Base-by-base conservation (phyloP, 768 basidiomycete species). In the Rhizopogon rudus region DNA sequence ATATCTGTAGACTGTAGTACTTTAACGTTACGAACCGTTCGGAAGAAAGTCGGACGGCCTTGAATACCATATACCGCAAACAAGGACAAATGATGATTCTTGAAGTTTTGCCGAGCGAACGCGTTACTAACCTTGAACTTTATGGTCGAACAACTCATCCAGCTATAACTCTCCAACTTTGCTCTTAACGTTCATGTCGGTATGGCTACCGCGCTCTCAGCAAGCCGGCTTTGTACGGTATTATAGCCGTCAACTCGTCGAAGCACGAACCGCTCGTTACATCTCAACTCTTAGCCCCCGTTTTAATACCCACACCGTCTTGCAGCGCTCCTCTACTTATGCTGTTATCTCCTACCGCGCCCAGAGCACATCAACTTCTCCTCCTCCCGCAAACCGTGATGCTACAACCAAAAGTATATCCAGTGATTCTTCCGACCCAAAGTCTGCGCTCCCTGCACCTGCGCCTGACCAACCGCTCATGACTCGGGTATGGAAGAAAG, bases 401-500 rank as follows among this genome's bases (percentile, higher is more conserved):
- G 20, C 48, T 49, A 16, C 48, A 6, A 37, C 20, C 35, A 49
- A 49, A 49, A 37, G 14, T 16, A 9, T 37, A 9, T 37, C 48
- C 8, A 14, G 65, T 51, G 52, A 66, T 49, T 42, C 57, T 57
- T 55, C 64, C 54, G 81, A 82, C 56, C 61, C 67, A 31, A 85
- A 81, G 63, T 63, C 80, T 0, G 67, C 72, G n/a, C 77, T 77
- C 7, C 82, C 82, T 9, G 70, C 76, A 0, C 71, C 63, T 7
- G 57, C 76, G 3, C 68, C 75, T 41, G 67, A 74, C 42, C 67
- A 71, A 0, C 77, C 79, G 1, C 68, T 91, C 3, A 55, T 75
- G 40, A 77, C 81, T 9, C 78, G 94, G 40, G 81, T 81, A 6
- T 98, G 96, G 96, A 88, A 88, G 61, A 90, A 86, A 62, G 86